Percentiles rank a stretch among this genome's conserved stretches.
These are phyloP conservation scores for Fusarium chlamydosporum DNA, from an alignment of 2,329 filamentous ascomycete species.

Conservation along the genomic window DNA sequence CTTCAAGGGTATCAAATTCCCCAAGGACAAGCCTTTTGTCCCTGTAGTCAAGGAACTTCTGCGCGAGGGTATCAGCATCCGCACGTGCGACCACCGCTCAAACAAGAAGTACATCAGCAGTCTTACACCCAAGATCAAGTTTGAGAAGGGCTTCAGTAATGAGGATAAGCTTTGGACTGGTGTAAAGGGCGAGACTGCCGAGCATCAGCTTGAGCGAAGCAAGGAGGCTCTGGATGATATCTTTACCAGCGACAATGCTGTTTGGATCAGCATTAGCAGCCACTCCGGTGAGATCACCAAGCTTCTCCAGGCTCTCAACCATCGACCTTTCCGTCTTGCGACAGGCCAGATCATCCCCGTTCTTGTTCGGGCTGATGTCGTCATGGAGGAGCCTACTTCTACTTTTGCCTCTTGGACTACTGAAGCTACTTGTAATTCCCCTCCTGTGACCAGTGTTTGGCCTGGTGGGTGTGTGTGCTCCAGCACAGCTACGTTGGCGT, in stretches of 20 bases:
- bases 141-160: conserved; percentile 75
- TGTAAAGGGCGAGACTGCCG: conserved; percentile 58
- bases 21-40: conserved; percentile 64
- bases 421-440: conserved; percentile 61
- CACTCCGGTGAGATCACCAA: conserved; percentile 71
- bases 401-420: conserved; percentile 55
- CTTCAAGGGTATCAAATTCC: conserved; percentile 68
- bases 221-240: conserved; percentile 69
- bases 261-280: conserved; percentile 71
- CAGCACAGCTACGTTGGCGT: conserved; percentile 46
- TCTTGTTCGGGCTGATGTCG: conserved; percentile 71
- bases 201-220: conserved; percentile 65
- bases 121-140: conserved; percentile 66
- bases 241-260: conserved; percentile 65
- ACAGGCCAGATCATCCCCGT: conserved; percentile 79
- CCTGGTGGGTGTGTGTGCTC: conserved; percentile 60
- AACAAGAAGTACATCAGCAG: conserved; percentile 66
- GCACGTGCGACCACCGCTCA: conserved; percentile 76
- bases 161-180: conserved; percentile 63
- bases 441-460: conserved; percentile 61
- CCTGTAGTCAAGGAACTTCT: conserved; percentile 75
- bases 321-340: conserved; percentile 72
- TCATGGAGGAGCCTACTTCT: conserved; percentile 49
- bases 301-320: conserved; percentile 69
- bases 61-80: conserved; percentile 75